Base-by-base conservation (phyloP, 2,329 filamentous ascomycete genomes). In the Fusarium tupiense region DNA sequence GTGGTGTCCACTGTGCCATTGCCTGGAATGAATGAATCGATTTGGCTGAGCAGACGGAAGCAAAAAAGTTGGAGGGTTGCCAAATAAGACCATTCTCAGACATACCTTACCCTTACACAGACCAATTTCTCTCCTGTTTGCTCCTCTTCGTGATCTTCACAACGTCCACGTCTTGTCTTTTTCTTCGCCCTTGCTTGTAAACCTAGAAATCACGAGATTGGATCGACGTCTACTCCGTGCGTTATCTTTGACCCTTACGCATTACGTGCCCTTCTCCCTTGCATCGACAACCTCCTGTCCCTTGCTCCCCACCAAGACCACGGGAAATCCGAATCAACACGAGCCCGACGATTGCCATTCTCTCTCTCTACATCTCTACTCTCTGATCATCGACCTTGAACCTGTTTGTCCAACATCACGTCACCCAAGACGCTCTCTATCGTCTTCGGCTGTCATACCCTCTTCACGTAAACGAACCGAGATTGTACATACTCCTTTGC, bases 1-100 rank as follows among this genome's bases (percentile, higher is more conserved):
- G 24, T 50, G 37, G 61, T 41, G 40, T 52, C 54, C 50, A 58
- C 64, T 58, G 66, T 68, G 63, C 41, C 57, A 54, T 64, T 59
- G 72, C 64, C 68, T 63, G 68, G 67, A 56, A 69, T 61, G 72
- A 69, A 74, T 74, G 72, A 46, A 72, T 58, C 50, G 46, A 47
- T 47, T 72, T 50, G 60, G 59, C 64, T 67, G 61, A 49, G 65
- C 41, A 60, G 67, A 62, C 43, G 53, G 64, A 62, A 54, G 43
- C 50, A 56, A 61, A 58, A 57, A 67, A 46, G 49, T 67, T 50
- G 33, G 31, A 53, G n/a, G n/a, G 50, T 53, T 53, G 31, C 35
- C 26, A 41, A 65, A 63, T 65, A 63, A 64, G 52, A 35, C 46
- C 14, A 67, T 35, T 52, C 20, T 38, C 47, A 52, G 31, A 64